Evolutionary conservation across 306 rosid species (phyloP).

Genomic region (Prinsepia uniflora): DNA sequence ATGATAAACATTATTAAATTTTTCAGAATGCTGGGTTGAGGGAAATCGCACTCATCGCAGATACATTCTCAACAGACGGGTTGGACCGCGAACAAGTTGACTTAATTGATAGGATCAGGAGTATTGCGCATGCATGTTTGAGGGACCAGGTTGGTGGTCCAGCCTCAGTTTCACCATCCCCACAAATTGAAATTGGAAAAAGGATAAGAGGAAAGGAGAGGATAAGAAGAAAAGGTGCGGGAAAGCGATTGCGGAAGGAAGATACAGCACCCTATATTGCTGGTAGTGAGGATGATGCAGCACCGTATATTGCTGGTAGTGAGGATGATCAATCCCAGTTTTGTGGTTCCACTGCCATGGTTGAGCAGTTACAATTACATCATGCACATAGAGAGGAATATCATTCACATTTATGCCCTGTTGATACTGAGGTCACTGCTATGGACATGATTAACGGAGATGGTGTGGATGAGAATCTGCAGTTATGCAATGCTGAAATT

Average conservation of each 20-base stretch:
- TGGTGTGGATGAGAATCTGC: conserved; percentile 44
- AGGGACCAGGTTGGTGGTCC: conserved; percentile 95
- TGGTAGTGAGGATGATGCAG: conserved; percentile 53
- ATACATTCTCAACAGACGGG: conserved; percentile 81
- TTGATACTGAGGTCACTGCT: conserved; percentile 44
- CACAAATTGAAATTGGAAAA: conserved; percentile 73
- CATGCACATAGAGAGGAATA: conserved; percentile 50
- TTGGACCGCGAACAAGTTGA: conserved; percentile 79
- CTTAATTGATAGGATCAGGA: conserved; percentile 73
- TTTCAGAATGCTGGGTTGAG: conserved; percentile 93
- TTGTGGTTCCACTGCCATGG: conserved; percentile 53
- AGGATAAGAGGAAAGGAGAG: conserved; percentile 88
- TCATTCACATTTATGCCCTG: conserved; percentile 48
- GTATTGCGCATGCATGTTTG: conserved; percentile 83
- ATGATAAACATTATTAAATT: conserved; percentile 39
- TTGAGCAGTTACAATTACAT: conserved; percentile 50
- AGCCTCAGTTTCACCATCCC: conserved; percentile 39
- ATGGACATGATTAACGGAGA: conserved; percentile 50
- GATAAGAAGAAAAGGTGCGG: conserved; percentile 76
- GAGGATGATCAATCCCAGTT: conserved; percentile 82
- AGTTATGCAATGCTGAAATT: conserved; percentile 48
- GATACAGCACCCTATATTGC: conserved; percentile 48
- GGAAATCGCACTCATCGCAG: conserved; percentile 90
- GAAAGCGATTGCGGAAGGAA: conserved; percentile 80
- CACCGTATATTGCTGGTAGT: conserved; percentile 48